Evolutionary conservation across 306 rosid species (phyloP), one percentile per base, ranked within the genome.

Genomic region (Trichosanthes truncata): DNA sequence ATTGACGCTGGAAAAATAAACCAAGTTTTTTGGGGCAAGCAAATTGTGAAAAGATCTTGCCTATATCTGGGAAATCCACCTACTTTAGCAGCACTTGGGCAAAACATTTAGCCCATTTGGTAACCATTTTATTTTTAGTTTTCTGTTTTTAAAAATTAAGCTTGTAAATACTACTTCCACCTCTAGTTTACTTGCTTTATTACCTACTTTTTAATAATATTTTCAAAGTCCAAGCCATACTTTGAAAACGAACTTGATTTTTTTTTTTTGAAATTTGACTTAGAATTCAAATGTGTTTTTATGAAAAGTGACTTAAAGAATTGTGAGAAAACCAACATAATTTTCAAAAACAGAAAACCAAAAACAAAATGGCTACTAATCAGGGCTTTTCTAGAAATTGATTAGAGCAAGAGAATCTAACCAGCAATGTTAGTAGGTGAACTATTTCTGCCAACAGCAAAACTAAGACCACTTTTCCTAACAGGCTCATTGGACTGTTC

Each of bases 381-480:
- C 33, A n/a, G 33, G 33, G 33, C 17, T 18, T 13, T 48, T 25
- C 77, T 8, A 72, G 57, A 72, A 46, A 72, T 46, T 51, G 66
- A 57, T 33, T 26, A 56, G 35, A 66, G 74, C 45, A 17, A 59
- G 11, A 56, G 68, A 74, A 53, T 75, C 91, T 82, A 80, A 92
- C 97, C 89, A 61, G 85, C 72, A 77, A 72, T 73, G 48, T 80
- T 75, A 31, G 77, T 49, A 45, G 86, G 76, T 23, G 85, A 72
- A 75, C 40, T 85, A 69, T 41, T 83, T 68, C 84, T 83, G 67
- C 93, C 97, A 53, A 93, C 84, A 67, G 97, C 97, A 77, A 92
- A 88, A 85, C 93, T 84, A 74, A 95, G 97, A 68, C 97, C 97
- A 80, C 97, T 91, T 41, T 55, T 83, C 69, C 84, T 90, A 77